Percentiles rank a stretch among this genome's conserved stretches.
Conservation (phyloP, 495 filamentous ascomycete species). For the Achaetomiella virescens region DNA sequence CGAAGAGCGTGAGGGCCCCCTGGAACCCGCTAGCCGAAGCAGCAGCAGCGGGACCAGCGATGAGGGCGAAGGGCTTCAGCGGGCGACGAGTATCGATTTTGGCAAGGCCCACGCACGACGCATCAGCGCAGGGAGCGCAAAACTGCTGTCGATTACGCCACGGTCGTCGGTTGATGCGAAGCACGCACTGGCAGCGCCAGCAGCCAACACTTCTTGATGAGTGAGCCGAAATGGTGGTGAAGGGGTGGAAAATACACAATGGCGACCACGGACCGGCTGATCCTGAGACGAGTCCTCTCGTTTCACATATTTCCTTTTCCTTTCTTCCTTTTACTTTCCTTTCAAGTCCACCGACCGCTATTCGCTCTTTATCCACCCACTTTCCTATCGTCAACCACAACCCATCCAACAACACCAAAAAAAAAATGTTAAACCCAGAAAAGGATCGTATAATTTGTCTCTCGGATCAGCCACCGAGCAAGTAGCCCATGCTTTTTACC, state of each 20-base stretch:
- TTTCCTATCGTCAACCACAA: constrained; percentile 8
- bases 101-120: constrained; percentile 59
- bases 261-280: constrained; percentile 10
- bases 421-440: constrained; percentile 1
- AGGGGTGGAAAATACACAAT: not conserved
- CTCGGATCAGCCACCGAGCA: constrained; percentile 3
- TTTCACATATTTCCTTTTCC: constrained; percentile 22
- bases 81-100: constrained; percentile 60
- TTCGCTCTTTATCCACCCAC: constrained; percentile 18
- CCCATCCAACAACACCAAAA: not conserved
- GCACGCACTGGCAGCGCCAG: constrained; percentile 22
- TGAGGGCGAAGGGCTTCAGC: constrained; percentile 44
- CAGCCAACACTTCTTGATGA: not conserved
- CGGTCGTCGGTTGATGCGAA: constrained; percentile 40
- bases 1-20: constrained; percentile 27
- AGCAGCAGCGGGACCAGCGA: constrained; percentile 40
- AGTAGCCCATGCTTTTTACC: not conserved
- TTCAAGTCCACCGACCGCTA: constrained; percentile 15
- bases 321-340: constrained; percentile 10
- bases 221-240: constrained; percentile 2
- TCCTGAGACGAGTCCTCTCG: constrained; percentile 14
- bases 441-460: not conserved
- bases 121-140: constrained; percentile 68
- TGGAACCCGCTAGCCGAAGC: constrained; percentile 38
- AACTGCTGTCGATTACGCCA: constrained; percentile 57